Base-by-base conservation (phyloP, 257 asterid genomes). In the Solanum lycopersicoides region DNA sequence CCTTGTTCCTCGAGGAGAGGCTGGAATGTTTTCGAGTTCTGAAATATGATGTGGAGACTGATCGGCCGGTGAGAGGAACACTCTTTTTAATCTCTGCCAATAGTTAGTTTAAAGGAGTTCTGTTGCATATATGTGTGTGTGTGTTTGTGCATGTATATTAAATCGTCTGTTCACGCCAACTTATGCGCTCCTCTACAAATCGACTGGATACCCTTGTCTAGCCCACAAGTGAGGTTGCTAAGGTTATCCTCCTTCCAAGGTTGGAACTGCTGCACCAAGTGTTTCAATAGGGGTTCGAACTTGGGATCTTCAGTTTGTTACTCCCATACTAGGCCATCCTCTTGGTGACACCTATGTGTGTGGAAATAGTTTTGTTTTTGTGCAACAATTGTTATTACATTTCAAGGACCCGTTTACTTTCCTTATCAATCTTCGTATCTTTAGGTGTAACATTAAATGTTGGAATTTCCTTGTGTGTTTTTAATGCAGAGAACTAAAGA, bases 1-100 rank as follows among this genome's bases (percentile, higher is more conserved):
- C 99, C 12, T 89, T 96, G 89, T 97, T 86, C 91, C 86, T 97
- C 93, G 99, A 97, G 94, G 99, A 97, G 94, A 95, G 99, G 90
- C 91, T 96, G 92, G 99, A 97, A 83, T 96, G 99, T 79, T 96
- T 92, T 92, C 93, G 98, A 87, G 94, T 94, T 83, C 87, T 97
- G 92, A 97, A 93, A 87, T 94, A 96, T 88, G 99, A 97, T 86
- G 89, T 97, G 87, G 98, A 97, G 89, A 87, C 94, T 2, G 98
- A 97, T 85, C 99, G 91, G 30, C 89, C 88, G 90, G 99, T 97
- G 89, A 74, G 93, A 88, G 68, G 73, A 59, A 56, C 69, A 50
- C 25, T 34, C 18, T 11, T 50, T 50, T 72, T 83, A 44, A 66
- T 87, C 37, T 45, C n/a, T 50, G 3, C 21, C 45, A 53, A 30